Percentiles rank a stretch among this genome's conserved stretches.
These are phyloP conservation scores for Favolaschia claudopus DNA, from an alignment of 768 basidiomycete species.

Conservation along the genomic window DNA sequence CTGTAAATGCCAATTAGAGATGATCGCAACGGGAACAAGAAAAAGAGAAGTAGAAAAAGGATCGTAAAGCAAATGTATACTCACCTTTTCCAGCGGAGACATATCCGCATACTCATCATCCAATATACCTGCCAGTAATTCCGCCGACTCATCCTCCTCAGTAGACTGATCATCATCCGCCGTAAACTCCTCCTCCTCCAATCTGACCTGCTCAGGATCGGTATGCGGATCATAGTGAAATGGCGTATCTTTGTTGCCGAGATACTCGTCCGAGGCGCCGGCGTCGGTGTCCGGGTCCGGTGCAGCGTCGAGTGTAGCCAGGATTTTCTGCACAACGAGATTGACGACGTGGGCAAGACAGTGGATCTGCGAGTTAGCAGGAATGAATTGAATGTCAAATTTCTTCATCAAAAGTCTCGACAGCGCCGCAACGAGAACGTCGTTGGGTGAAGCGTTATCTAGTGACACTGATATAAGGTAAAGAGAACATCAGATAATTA, in stretches of 20 bases:
- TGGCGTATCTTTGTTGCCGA: constrained; percentile 36
- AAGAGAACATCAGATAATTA: constrained; percentile 28
- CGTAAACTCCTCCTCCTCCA: constrained; percentile 28
- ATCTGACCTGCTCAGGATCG: constrained; percentile 28
- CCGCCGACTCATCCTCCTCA: constrained; percentile 20
- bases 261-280: constrained; percentile 41
- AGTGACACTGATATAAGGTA: constrained; percentile 26
- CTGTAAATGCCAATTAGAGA: too few relatives aligned
- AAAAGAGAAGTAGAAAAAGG: too few relatives aligned
- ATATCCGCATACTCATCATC: not conserved
- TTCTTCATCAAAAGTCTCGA: constrained; percentile 27
- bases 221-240: constrained; percentile 37
- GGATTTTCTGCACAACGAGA: constrained; percentile 43
- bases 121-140: not conserved
- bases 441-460: constrained; percentile 44
- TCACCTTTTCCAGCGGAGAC: not conserved
- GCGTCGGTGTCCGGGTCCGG: constrained; percentile 28
- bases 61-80: too few relatives aligned
- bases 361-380: constrained; percentile 37
- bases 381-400: constrained; percentile 35
- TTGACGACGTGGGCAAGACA: constrained; percentile 45
- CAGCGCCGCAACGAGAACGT: constrained; percentile 38
- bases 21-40: too few relatives aligned
- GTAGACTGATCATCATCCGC: not conserved
- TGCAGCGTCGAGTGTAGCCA: constrained; percentile 32